Conservation (phyloP, 148 eudicot species). For the Chenopodium berlandieri region DNA sequence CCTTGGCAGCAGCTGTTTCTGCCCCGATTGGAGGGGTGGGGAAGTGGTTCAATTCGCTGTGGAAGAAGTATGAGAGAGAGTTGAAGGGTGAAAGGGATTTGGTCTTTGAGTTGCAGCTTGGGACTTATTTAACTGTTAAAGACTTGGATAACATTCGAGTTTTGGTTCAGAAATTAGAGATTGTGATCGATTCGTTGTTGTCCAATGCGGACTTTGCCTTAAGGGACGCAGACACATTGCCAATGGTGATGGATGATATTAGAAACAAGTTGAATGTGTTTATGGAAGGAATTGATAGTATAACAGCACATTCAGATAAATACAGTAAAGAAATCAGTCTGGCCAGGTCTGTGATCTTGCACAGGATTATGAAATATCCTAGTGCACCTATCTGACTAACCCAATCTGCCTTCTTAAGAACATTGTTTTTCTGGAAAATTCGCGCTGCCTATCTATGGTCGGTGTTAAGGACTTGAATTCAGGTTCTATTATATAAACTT, state of each 20-base stretch:
- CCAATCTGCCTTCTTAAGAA: not conserved
- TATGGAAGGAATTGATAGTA: conserved; percentile 29
- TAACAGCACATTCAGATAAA: conserved; percentile 24
- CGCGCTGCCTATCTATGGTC: not conserved
- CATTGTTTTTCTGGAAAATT: not conserved
- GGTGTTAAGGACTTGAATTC: conserved; percentile 1
- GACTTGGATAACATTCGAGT: conserved; percentile 36
- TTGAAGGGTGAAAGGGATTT: conserved; percentile 32
- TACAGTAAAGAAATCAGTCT: conserved; percentile 33
- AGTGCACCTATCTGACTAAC: conserved; percentile 27
- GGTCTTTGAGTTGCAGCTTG: conserved; percentile 26
- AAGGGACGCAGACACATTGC: conserved; percentile 18
- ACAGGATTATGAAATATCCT: conserved; percentile 27
- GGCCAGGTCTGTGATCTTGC: conserved; percentile 38
- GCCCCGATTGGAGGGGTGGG: conserved; percentile 35
- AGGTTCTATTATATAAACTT: not conserved
- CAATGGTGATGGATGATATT: conserved; percentile 32
- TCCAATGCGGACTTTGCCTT: conserved; percentile 29
- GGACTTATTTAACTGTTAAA: conserved; percentile 27
- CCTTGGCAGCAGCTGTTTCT: conserved; percentile 35
- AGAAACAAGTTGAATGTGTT: conserved; percentile 29
- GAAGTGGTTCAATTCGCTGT: conserved; percentile 34
- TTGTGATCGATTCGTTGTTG: conserved; percentile 32
- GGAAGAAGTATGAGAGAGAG: conserved; percentile 38
- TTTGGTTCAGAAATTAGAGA: conserved; percentile 27